Percentiles rank a stretch among this genome's conserved stretches.
phyloP scores from a whole-genome alignment of 2,329 filamentous ascomycete species.

The Diaporthe vaccinii region DNA sequence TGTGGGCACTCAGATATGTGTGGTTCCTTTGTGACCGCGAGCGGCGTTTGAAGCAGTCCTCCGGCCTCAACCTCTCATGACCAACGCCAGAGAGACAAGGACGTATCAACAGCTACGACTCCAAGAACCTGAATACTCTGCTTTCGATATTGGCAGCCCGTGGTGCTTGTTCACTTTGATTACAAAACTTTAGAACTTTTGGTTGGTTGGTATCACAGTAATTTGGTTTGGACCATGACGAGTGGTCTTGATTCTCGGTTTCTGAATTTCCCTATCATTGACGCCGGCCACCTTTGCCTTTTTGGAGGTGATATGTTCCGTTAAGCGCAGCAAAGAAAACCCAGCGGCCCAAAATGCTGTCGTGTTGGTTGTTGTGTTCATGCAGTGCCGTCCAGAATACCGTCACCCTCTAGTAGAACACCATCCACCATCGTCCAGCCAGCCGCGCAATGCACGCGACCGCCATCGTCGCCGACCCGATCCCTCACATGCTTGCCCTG shows the following conservation, averaged over 20 bases:
- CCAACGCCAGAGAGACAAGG: background rate
- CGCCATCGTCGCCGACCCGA: conserved; percentile 35
- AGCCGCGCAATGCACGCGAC: conserved; percentile 22
- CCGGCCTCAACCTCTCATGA: background rate
- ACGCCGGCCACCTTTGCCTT: conserved; percentile 71
- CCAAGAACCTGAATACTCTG: background rate
- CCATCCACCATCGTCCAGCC: conserved; percentile 40
- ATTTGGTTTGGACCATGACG: conserved; percentile 53
- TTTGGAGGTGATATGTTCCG: conserved; percentile 66
- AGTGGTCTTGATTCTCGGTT: conserved; percentile 57
- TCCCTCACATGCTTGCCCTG: conserved; percentile 41
- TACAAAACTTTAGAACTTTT: conserved; percentile 17
- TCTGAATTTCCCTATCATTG: conserved; percentile 74
- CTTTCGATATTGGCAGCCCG: background rate
- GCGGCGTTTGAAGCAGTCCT: background rate
- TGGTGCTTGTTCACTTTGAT: conserved; percentile 4
- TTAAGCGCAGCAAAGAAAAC: conserved; percentile 67
- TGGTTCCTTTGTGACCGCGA: background rate
- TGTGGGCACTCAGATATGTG: background rate
- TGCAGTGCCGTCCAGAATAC: conserved; percentile 58
- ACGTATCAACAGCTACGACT: background rate
- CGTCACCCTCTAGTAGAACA: conserved; percentile 49
- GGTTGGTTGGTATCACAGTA: conserved; percentile 45
- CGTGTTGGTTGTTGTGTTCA: conserved; percentile 53
- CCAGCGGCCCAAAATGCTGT: conserved; percentile 68